Evolutionary conservation across 2,329 filamentous ascomycete genomes (phyloP).

Genomic region (Zalaria sp.): DNA sequence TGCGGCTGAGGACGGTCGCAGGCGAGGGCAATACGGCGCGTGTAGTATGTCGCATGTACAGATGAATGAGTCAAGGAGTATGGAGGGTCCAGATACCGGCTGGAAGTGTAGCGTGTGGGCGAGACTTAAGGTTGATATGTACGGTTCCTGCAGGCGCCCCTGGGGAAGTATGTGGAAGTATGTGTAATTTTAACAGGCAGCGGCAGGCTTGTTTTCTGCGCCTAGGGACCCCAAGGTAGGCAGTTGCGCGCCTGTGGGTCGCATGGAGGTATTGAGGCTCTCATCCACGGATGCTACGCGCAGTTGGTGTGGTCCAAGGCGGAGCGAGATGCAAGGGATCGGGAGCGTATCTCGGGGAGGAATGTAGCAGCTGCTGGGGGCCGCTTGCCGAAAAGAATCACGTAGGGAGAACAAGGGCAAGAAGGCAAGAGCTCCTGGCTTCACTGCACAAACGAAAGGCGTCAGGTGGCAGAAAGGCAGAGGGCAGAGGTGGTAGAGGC

Average conservation of each 20-base stretch:
- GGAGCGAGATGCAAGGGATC: neutral
- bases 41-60: neutral
- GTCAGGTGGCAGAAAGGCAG: too few species aligned
- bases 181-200: slow-evolving; percentile 6
- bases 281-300: neutral
- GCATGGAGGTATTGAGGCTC: slow-evolving; percentile 3
- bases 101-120: neutral
- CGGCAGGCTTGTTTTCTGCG: neutral
- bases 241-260: slow-evolving; percentile 3
- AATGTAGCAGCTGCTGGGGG: neutral
- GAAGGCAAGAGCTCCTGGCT: too few species aligned
- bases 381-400: neutral
- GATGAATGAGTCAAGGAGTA: neutral
- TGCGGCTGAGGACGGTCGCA: neutral
- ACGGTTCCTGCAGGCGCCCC: neutral
- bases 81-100: neutral
- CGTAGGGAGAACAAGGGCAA: too few species aligned
- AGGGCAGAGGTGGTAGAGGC: too few species aligned
- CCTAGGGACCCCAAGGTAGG: neutral
- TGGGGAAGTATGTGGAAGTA: slow-evolving; percentile 2
- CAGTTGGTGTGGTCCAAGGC: neutral
- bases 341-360: neutral
- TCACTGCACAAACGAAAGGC: too few species aligned
- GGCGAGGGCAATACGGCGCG: neutral
- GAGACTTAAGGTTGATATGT: neutral